These are phyloP conservation scores for Corymbia calophylla DNA, from an alignment of 441 rosid species.

Conservation along the genomic window DNA sequence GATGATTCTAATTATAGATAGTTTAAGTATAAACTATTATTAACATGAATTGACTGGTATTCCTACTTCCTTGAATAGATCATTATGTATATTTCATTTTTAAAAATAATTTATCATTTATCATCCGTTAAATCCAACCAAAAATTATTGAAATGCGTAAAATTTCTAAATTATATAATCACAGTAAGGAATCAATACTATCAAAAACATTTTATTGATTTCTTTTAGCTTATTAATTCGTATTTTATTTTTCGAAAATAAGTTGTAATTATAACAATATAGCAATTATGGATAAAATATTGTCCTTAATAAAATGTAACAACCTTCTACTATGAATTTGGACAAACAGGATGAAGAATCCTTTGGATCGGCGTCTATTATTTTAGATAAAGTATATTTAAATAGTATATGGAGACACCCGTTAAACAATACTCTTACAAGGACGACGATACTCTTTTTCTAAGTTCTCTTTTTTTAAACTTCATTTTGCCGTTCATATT, in stretches of 20 bases:
- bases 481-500: no score
- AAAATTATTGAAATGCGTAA: not conserved
- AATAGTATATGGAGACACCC: not conserved
- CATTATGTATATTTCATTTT: rapidly evolving
- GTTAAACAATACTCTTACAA: not conserved
- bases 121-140: not conserved
- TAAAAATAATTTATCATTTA: not conserved
- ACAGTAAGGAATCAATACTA: not conserved
- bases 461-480: not conserved
- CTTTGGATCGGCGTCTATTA: not conserved
- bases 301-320: not conserved
- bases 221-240: not conserved
- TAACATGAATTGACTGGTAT: not conserved
- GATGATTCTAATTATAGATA: not conserved
- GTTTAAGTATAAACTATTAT: not conserved
- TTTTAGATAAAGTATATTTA: not conserved
- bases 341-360: not conserved
- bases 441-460: not conserved
- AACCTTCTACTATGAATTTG: not conserved
- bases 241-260: not conserved
- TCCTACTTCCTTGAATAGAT: not conserved
- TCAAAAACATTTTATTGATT: not conserved
- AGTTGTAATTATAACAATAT: not conserved
- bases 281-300: not conserved
- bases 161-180: not conserved